Percentiles rank a stretch among this genome's conserved stretches.
Conservation (phyloP, 805 yeast genomes). For the Metschnikowia cubensis region DNA sequence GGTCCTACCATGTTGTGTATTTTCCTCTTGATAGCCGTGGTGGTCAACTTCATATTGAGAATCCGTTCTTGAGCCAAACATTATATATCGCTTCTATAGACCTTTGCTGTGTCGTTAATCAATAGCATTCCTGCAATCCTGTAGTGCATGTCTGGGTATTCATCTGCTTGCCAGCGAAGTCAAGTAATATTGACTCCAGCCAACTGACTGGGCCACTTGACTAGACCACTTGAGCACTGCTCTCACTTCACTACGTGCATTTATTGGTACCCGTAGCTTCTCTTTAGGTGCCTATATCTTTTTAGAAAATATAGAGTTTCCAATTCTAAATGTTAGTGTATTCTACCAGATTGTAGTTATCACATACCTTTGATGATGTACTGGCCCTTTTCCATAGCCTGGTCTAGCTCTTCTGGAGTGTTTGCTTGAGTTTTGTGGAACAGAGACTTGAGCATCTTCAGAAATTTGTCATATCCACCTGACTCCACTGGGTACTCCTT, state of each 20-base stretch:
- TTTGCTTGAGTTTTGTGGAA: conserved; percentile 18
- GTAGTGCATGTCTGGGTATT: background rate
- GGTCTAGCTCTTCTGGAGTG: conserved; percentile 17
- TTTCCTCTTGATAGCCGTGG: conserved; percentile 88
- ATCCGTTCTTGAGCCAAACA: conserved; percentile 43
- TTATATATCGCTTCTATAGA: background rate
- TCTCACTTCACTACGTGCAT: no score
- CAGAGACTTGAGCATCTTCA: conserved; percentile 17
- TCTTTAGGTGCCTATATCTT: conserved; percentile 30
- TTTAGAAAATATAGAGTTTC: conserved; percentile 31
- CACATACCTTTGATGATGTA: conserved; percentile 25
- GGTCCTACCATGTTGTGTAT: conserved; percentile 98
- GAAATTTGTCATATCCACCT: conserved; percentile 28
- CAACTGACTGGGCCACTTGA: no score
- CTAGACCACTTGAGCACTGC: no score
- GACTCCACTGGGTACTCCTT: conserved; percentile 31
- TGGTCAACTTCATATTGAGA: conserved; percentile 86
- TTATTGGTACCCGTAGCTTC: conserved; percentile 25
- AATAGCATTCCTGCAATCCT: background rate
- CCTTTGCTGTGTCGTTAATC: background rate
- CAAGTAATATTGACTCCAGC: no score
- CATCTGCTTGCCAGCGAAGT: no score
- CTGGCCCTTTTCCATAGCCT: conserved; percentile 28
- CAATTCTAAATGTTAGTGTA: conserved; percentile 23
- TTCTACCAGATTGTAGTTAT: no score